A percentile compares a stretch with the other conserved stretches of the same genome.
Evolutionary conservation across 805 yeast species (phyloP).

Genomic region (Metschnikowia corniflorae): DNA sequence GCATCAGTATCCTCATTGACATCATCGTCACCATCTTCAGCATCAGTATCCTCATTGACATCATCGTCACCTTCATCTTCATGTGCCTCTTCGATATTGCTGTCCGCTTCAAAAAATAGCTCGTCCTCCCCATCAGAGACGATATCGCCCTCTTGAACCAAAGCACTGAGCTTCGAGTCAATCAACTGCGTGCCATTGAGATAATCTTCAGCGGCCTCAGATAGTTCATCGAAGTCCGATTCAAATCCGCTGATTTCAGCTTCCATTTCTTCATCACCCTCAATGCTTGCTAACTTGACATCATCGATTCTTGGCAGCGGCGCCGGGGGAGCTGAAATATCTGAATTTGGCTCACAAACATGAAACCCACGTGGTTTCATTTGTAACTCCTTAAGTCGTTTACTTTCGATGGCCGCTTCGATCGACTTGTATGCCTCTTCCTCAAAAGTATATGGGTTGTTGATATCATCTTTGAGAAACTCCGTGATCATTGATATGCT

Average conservation of each 20-base stretch:
- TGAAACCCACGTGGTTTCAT: too few species aligned
- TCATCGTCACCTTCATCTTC: constrained; percentile 23
- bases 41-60: constrained; percentile 10
- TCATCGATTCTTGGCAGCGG: constrained; percentile 5
- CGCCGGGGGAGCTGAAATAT: too few species aligned
- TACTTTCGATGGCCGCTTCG: too few species aligned
- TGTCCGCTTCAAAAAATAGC: constrained; percentile 7
- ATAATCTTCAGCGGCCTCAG: constrained; percentile 7
- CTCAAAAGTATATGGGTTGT: constrained; percentile 59
- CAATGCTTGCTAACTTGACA: constrained; percentile 7
- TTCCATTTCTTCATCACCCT: constrained; percentile 4
- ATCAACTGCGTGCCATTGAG: constrained; percentile 1
- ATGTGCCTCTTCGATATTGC: background rate
- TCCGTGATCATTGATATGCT: constrained; percentile 55
- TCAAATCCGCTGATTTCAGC: constrained; percentile 6
- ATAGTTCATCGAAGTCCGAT: constrained; percentile 9
- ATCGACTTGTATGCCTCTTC: constrained; percentile 52
- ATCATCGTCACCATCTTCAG: constrained; percentile 9
- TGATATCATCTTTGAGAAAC: constrained; percentile 65
- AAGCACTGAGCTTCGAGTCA: constrained; percentile 3
- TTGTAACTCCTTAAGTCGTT: too few species aligned
- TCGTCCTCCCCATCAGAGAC: constrained; percentile 17
- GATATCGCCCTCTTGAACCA: constrained; percentile 14
- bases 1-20: constrained; percentile 19
- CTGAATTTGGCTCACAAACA: too few species aligned